Evolutionary conservation across 208 protist species (phyloP), one percentile per base, ranked within the genome.

Genomic region (Leishmania turanica): DNA sequence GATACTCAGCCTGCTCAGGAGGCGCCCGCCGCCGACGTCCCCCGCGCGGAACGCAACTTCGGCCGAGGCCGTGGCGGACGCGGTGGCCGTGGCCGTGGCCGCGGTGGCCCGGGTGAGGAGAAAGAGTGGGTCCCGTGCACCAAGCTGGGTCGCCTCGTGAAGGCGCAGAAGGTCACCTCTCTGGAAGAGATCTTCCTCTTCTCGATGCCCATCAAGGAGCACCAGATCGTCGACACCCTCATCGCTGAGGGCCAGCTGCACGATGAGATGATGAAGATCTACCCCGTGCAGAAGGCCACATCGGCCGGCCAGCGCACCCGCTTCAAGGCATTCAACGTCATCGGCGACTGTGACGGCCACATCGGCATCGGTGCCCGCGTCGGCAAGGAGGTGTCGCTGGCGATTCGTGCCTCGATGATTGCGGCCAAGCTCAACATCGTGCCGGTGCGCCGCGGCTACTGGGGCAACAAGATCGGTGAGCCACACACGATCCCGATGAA

Each of bases 141-240:
- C 81, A 99, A 99, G 96, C 97, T 99, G 54, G 99, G 99, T 68
- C 97, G 99, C 86, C 93, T 99, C 27, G 98, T 99, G 80, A 98
- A 98, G 90, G 96, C 97, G 71, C 95, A 95, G 62, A 99, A 99
- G 89, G 99, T 99, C 86, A 98, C 91, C 64, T 93, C 87, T 15
- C 88, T 99, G 58, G 99, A 99, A 90, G 93, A 99, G 83, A 99
- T 99, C 91, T 99, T 99, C 92, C 90, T 99, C 60, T 99, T 99
- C 97, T 99, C 99, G 68, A 93, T 99, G 72, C 98, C 99, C 89
- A 99, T 99, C 96, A 99, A 99, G 96, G 99, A 99, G 93, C 91
- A 96, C 89, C 97, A 99, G 96, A 99, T 99, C 90, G 93, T 99
- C 79, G 99, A 99, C 83, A 82, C 96, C 75, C 99, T 99, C 93